Percentiles rank a stretch among this genome's conserved stretches.
Evolutionary conservation across 2,329 filamentous ascomycete species (phyloP).

Genomic region (Myriosclerotinia scirpicola): DNA sequence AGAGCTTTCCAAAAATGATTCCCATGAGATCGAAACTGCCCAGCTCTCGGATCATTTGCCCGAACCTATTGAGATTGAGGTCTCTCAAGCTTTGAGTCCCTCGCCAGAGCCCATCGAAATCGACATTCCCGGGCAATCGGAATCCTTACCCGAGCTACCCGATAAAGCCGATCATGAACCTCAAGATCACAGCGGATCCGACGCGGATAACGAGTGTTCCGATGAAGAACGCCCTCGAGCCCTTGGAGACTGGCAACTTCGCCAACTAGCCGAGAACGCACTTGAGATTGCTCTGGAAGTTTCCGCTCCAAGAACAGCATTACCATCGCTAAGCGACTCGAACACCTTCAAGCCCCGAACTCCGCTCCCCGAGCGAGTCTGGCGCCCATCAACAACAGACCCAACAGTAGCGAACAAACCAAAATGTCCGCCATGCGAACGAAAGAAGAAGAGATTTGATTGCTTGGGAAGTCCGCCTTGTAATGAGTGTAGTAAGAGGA

Average conservation of each 20-base stretch:
- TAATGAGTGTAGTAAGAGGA: constrained; percentile 20
- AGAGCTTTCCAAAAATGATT: no score
- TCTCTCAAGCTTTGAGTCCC: neutral
- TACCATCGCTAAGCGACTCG: neutral
- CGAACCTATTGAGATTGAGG: neutral
- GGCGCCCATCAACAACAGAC: constrained; percentile 5
- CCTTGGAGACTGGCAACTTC: constrained; percentile 13
- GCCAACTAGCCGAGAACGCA: constrained; percentile 18
- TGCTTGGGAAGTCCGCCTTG: constrained; percentile 20
- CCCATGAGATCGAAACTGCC: neutral
- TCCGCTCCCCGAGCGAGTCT: constrained; percentile 16
- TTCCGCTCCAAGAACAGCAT: neutral
- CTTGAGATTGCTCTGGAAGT: constrained; percentile 12
- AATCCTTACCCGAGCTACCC: neutral
- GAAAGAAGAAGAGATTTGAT: constrained; percentile 21
- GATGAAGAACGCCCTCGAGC: neutral
- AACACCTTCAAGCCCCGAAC: constrained; percentile 11
- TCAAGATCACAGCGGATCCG: constrained; percentile 19
- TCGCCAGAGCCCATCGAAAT: constrained; percentile 6
- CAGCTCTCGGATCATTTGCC: neutral
- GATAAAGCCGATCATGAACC: neutral
- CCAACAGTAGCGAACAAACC: constrained; percentile 20
- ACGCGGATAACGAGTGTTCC: constrained; percentile 19
- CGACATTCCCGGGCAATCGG: neutral
- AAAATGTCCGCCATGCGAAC: constrained; percentile 22